These are phyloP conservation scores for Leptomonas pyrrhocoris DNA, from an alignment of 208 protist species.

Conservation along the genomic window DNA sequence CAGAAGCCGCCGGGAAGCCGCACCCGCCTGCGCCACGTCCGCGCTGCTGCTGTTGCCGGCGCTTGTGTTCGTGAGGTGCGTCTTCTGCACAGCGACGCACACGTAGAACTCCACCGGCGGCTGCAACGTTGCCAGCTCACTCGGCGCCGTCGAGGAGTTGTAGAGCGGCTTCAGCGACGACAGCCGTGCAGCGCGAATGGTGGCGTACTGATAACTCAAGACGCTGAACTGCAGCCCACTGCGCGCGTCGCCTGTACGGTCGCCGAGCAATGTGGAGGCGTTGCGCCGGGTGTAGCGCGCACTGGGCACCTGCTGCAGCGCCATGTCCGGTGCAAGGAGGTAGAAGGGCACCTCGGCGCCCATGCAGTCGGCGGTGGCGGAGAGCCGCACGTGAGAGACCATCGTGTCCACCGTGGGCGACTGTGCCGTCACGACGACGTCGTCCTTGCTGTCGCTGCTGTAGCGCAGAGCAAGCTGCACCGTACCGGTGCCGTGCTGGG, in stretches of 20 bases:
- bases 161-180: slow-evolving; percentile 30
- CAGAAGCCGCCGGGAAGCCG: slow-evolving; percentile 27
- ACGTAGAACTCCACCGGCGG: slow-evolving; percentile 59
- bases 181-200: slow-evolving; percentile 30
- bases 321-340: slow-evolving; percentile 36
- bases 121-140: slow-evolving; percentile 20
- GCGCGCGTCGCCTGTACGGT: background rate
- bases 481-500: slow-evolving; percentile 44
- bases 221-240: slow-evolving; percentile 27
- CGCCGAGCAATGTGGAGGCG: slow-evolving; percentile 1
- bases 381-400: slow-evolving; percentile 50
- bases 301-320: slow-evolving; percentile 1
- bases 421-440: slow-evolving; percentile 17
- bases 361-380: slow-evolving; percentile 54
- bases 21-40: background rate
- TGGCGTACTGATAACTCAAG: slow-evolving; percentile 48
- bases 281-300: slow-evolving; percentile 26
- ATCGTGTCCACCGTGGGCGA: slow-evolving; percentile 27
- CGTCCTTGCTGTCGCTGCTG: slow-evolving; percentile 7
- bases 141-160: slow-evolving; percentile 23
- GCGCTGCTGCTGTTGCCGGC: background rate
- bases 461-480: slow-evolving; percentile 46
- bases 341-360: slow-evolving; percentile 34
- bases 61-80: background rate
- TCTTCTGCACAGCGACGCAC: slow-evolving; percentile 60